These are phyloP conservation scores for Chalara sp. DNA, from an alignment of 2,329 filamentous ascomycete genomes.

Conservation along the genomic window DNA sequence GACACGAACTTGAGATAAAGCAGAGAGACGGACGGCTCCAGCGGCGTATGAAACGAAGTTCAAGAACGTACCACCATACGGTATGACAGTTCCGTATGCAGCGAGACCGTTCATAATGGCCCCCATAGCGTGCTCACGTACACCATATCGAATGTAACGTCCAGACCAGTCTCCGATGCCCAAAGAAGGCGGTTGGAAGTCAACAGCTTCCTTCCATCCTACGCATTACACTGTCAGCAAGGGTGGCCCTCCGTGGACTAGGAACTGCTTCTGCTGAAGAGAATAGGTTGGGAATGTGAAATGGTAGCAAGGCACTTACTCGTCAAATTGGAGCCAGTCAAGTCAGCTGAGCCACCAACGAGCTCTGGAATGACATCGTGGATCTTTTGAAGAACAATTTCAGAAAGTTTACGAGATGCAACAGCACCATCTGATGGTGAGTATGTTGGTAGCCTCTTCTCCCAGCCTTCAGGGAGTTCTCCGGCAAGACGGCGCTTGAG, in stretches of 20 bases:
- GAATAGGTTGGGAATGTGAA: too few species aligned
- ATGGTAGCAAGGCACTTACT: slow-evolving; percentile 21
- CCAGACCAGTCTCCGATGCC: slow-evolving; percentile 85
- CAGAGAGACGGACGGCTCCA: slow-evolving; percentile 88
- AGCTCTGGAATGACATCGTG: slow-evolving; percentile 80
- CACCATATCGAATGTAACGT: slow-evolving; percentile 88
- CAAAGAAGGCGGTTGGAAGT: slow-evolving; percentile 88
- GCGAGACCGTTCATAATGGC: slow-evolving; percentile 92
- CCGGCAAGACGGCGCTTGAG: slow-evolving; percentile 72
- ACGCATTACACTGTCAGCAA: too few species aligned
- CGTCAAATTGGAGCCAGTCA: slow-evolving; percentile 98
- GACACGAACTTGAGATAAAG: slow-evolving; percentile 81
- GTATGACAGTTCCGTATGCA: slow-evolving; percentile 91
- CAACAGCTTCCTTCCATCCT: slow-evolving; percentile 88
- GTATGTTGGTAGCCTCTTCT: slow-evolving; percentile 88
- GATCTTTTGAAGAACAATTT: slow-evolving; percentile 86
- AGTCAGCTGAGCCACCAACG: slow-evolving; percentile 89
- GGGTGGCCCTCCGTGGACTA: too few species aligned
- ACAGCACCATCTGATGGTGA: slow-evolving; percentile 77
- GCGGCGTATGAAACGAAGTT: slow-evolving; percentile 99
- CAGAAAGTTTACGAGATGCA: slow-evolving; percentile 93
- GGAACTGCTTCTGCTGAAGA: too few species aligned
- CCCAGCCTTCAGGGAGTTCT: slow-evolving; percentile 91
- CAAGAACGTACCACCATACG: slow-evolving; percentile 92
- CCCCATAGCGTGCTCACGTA: slow-evolving; percentile 88